phyloP scores from a whole-genome alignment of 768 basidiomycete genomes.

The Serendipita indica region DNA sequence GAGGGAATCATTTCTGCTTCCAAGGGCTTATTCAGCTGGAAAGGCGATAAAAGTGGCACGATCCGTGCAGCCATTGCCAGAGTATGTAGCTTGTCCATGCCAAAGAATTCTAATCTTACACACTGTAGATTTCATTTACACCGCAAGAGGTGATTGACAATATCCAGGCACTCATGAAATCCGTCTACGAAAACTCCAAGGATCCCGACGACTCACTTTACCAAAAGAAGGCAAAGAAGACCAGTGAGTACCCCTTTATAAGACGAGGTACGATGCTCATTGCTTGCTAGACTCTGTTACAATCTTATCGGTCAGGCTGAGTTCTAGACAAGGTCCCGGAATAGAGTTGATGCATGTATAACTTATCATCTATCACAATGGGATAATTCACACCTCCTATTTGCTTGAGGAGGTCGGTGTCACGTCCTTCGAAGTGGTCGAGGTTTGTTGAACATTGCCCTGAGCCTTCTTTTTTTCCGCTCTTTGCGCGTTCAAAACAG shows the following conservation, averaged over 20 bases:
- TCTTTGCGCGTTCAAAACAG: background rate
- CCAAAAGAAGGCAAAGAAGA: background rate
- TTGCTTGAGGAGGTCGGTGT: background rate
- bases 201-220: conserved; percentile 1
- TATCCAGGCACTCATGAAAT: background rate
- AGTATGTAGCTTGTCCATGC: conserved; percentile 28
- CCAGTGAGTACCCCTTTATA: background rate
- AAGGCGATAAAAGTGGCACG: conserved; percentile 72
- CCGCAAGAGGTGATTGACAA: conserved; percentile 4
- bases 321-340: conserved; percentile 4
- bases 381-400: background rate
- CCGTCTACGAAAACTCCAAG: conserved; percentile 2
- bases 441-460: background rate
- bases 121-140: background rate
- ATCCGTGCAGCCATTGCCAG: conserved; percentile 71
- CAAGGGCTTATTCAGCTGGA: conserved; percentile 81
- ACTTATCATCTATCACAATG: background rate
- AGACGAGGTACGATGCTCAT: background rate
- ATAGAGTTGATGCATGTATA: background rate
- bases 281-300: background rate
- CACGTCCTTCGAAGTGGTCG: background rate
- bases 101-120: background rate
- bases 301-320: background rate
- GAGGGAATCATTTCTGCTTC: conserved; percentile 65
- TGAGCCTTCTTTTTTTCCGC: background rate